Base-by-base conservation (phyloP, 1,284 basidiomycete genomes). In the Austroboletus novae-zelandiae region DNA sequence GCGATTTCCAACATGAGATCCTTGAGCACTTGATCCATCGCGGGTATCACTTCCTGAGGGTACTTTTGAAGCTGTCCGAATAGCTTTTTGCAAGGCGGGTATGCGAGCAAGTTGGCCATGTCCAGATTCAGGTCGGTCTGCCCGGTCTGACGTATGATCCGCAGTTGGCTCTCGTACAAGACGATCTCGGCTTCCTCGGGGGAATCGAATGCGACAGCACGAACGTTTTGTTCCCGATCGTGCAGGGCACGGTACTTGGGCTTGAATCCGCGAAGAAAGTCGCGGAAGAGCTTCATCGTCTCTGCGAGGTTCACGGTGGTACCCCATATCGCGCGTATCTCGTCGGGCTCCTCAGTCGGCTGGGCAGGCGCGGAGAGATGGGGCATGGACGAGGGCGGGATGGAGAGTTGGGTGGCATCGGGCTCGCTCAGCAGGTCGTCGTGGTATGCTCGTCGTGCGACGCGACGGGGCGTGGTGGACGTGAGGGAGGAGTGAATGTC, bases 1-100 rank as follows among this genome's bases (percentile, higher is more conserved):
- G 88, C 89, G 29, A 87, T 62, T 56, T 91, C 88, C 43, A 93
- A 71, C 86, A 96, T 89, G 48, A 90, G 71, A 63, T 98, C 95
- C 70, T 95, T 93, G 58, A 98, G 74, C 1, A 94, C 89, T 64
- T 95, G 92, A 77, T 99, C 97, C 87, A 98, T 94, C 47, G 93
- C 91, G 3, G 96, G 96, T 39, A 99, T 81, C 46, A 98, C 85
- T 74, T 99, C 96, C 69, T 98, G 94, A 0, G 96, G 97, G 68
- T 96, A 99, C 65, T 94, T 94, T 57, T 86, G 70, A 13, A 98
- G 74, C 62, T 91, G 89, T 39, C 74, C 73, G 65, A 91, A 81
- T 13, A 98, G 76, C 69, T 93, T 94, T 65, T 84, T 86, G 54
- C 85, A 84, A 7, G 90, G 84, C 0, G 93, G 91, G 68, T 89